phyloP scores from a whole-genome alignment of 352 stramenopile genomes.

The Phytophthora kernoviae region DNA sequence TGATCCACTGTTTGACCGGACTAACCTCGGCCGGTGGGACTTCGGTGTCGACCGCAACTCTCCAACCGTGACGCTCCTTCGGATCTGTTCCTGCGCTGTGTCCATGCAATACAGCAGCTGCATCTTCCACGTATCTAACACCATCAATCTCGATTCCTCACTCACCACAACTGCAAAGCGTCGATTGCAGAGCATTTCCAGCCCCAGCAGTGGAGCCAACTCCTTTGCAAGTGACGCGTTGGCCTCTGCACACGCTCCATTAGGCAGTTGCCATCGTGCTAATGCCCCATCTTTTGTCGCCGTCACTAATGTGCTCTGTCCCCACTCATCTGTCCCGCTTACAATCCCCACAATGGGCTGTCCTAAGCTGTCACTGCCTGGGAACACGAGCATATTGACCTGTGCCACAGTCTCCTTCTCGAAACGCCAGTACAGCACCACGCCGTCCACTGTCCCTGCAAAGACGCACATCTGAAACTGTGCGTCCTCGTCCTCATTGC shows the following conservation, averaged over 20 bases:
- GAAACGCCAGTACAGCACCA: constrained; percentile 77
- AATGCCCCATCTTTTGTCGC: constrained; percentile 58
- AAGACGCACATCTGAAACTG: constrained; percentile 71
- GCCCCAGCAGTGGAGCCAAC: constrained; percentile 63
- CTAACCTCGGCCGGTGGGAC: constrained; percentile 14
- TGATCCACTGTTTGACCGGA: constrained; percentile 27
- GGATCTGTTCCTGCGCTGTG: constrained; percentile 81
- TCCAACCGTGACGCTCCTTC: constrained; percentile 64
- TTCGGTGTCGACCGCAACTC: constrained; percentile 43
- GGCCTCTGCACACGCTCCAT: constrained; percentile 60
- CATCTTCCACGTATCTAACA: constrained; percentile 82
- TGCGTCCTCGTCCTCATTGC: constrained; percentile 38
- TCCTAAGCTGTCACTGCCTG: constrained; percentile 15
- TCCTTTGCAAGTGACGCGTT: constrained; percentile 60
- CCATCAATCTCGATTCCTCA: constrained; percentile 75
- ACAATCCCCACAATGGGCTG: constrained; percentile 60
- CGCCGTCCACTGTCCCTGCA: constrained; percentile 63
- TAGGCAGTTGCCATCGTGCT: constrained; percentile 71
- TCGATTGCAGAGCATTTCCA: constrained; percentile 78
- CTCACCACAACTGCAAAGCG: constrained; percentile 75
- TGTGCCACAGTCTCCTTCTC: constrained; percentile 63
- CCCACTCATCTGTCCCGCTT: constrained; percentile 80
- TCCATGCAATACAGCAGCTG: constrained; percentile 72
- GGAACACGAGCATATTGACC: constrained; percentile 69
- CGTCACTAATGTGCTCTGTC: constrained; percentile 72